Conservation (phyloP, 805 yeast species). For the Candida boleticola region DNA sequence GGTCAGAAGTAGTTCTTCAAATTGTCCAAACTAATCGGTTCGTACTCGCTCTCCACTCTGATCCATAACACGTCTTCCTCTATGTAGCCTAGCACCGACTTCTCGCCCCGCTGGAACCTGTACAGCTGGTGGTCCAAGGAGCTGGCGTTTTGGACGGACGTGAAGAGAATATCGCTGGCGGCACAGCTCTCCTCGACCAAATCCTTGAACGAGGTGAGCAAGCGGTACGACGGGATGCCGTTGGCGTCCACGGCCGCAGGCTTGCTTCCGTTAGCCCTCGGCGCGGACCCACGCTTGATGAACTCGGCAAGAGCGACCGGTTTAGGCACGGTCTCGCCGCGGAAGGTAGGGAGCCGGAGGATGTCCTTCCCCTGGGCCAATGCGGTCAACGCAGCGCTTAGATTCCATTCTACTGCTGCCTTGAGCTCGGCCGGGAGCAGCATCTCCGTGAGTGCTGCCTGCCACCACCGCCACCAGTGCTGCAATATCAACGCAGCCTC, state of each 20-base stretch:
- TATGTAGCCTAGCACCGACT: slow-evolving; percentile 46
- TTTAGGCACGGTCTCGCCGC: not conserved
- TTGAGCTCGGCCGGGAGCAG: too few relatives aligned
- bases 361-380: not conserved
- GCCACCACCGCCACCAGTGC: slow-evolving; percentile 5
- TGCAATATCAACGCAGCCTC: not conserved
- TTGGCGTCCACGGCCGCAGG: slow-evolving; percentile 13
- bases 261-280: not conserved
- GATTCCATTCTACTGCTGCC: slow-evolving; percentile 18
- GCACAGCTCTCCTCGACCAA: slow-evolving; percentile 63
- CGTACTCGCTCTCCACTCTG: slow-evolving; percentile 29
- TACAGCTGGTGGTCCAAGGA: slow-evolving; percentile 45
- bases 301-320: not conserved
- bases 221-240: slow-evolving; percentile 43
- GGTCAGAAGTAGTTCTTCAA: slow-evolving; percentile 8
- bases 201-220: slow-evolving; percentile 56
- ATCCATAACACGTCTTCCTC: slow-evolving; percentile 67
- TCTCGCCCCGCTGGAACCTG: slow-evolving; percentile 35
- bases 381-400: slow-evolving; percentile 13
- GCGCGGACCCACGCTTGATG: not conserved
- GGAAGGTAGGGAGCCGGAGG: not conserved
- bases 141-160: slow-evolving; percentile 31
- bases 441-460: not conserved
- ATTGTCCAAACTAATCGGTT: slow-evolving; percentile 42
- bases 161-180: slow-evolving; percentile 43